Evolutionary conservation across 176 grass and related monocot genomes (phyloP), one percentile per base, ranked within the genome.

Genomic region (Carex kokanica): DNA sequence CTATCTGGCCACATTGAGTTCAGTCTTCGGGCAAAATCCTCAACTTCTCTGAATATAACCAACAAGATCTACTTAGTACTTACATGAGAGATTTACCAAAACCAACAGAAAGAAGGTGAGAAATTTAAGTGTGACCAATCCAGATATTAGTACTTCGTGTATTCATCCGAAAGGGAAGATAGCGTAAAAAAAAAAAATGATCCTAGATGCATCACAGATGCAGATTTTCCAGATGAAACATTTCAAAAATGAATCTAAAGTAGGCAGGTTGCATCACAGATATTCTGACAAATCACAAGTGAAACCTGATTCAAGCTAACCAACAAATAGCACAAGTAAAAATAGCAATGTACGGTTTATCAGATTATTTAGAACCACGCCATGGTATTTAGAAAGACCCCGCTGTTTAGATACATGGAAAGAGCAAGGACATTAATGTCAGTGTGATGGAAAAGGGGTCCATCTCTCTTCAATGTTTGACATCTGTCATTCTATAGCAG

Each of bases 1-100:
- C 96, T 95, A 87, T 99, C 93, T 62, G 93, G 91, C 93, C 93
- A 99, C 84, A 88, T 90, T 36, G 93, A 95, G 84, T 94, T 99
- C 87, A 99, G 84, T 91, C 97, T 92, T 81, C 97, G 89, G 10
- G 97, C 93, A 6, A 99, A 99, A 84, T 96, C 97, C 75, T 96
- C 97, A 25, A 99, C 97, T 96, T 99, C 97, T 82, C 97, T 99
- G 93, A 68, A 88, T 74, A 43, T 60, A 27, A 64, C 71, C 73
- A 81, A 85, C 62, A 82, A 21, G 38, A 91, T 86, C 31, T 17
- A 73, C 71, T 58, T 24, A 78, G 40, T 21, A 78, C 63, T 54
- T 80, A 36, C 45, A 38, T 18, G 68, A 52, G 0, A 86, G 51
- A 32, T 43, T 56, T 86, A 65, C 14, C 1, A 57, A 64, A 72